These are phyloP conservation scores for Turritis glabra DNA, from an alignment of 345 rosid species.

Conservation along the genomic window DNA sequence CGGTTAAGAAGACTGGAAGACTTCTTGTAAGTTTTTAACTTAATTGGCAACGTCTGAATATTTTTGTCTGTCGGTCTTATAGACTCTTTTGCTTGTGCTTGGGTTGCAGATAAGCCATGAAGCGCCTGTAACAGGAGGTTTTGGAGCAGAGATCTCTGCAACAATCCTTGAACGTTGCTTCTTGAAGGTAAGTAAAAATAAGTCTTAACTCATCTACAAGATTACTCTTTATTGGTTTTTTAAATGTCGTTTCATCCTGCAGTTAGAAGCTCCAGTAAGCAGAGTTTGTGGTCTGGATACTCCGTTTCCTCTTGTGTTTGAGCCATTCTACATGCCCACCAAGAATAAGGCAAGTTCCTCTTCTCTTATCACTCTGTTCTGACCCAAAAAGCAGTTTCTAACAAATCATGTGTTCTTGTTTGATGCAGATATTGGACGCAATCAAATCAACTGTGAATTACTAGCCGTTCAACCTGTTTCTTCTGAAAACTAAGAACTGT, in stretches of 20 bases:
- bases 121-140: constrained; percentile 93
- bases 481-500: not conserved
- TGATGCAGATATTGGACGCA: constrained; percentile 76
- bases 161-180: constrained; percentile 84
- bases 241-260: constrained; percentile 29
- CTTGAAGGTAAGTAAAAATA: constrained; percentile 49
- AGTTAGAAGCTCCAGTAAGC: constrained; percentile 87
- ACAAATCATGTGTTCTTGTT: not conserved
- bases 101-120: constrained; percentile 79
- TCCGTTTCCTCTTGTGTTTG: constrained; percentile 89
- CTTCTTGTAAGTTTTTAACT: constrained; percentile 58
- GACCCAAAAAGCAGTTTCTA: not conserved
- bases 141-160: constrained; percentile 94
- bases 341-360: constrained; percentile 64
- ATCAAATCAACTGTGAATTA: constrained; percentile 75
- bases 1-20: constrained; percentile 83
- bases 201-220: not conserved
- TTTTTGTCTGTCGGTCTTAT: constrained; percentile 3
- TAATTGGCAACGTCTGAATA: not conserved
- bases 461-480: constrained; percentile 31
- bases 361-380: not conserved
- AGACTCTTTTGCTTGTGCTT: not conserved
- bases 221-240: not conserved
- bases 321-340: constrained; percentile 87
- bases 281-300: constrained; percentile 92